phyloP scores from a whole-genome alignment of 805 yeast genomes.

The Sugiyamaella mastotermitis region DNA sequence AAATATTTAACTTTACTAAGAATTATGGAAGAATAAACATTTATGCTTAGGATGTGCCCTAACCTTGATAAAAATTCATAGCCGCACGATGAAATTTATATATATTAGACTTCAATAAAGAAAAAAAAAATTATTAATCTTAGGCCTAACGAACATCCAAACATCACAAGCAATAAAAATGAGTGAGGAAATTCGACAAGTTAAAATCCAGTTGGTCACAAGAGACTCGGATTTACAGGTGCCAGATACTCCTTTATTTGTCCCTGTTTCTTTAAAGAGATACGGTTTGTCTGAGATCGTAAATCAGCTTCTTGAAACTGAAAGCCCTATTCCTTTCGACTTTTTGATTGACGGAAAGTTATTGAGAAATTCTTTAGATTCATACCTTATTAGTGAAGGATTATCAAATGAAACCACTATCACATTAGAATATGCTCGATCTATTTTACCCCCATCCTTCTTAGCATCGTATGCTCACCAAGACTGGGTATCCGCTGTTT shows the following conservation, averaged over 20 bases:
- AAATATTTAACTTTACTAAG: too few relatives aligned
- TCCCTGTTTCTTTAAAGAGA: slow-evolving; percentile 79
- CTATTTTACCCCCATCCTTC: slow-evolving; percentile 90
- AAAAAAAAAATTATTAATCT: too few relatives aligned
- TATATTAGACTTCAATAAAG: too few relatives aligned
- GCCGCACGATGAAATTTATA: too few relatives aligned
- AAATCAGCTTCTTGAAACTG: slow-evolving; percentile 65
- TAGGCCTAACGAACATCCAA: too few relatives aligned
- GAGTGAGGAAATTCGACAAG: too few relatives aligned
- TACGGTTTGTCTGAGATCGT: slow-evolving; percentile 94
- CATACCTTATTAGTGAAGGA: slow-evolving; percentile 69
- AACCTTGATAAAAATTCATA: too few relatives aligned
- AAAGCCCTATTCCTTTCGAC: slow-evolving; percentile 81
- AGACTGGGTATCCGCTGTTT: slow-evolving; percentile 88
- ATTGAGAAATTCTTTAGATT: slow-evolving; percentile 71
- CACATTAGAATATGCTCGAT: slow-evolving; percentile 82
- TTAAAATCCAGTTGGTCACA: slow-evolving; percentile 71
- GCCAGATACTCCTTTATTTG: slow-evolving; percentile 75
- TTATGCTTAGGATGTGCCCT: too few relatives aligned
- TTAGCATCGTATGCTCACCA: slow-evolving; percentile 84
- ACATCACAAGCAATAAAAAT: too few relatives aligned
- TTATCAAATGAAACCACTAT: slow-evolving; percentile 75
- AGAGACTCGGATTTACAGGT: slow-evolving; percentile 73
- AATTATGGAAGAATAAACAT: too few relatives aligned
- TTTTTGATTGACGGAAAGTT: slow-evolving; percentile 82